phyloP scores from a whole-genome alignment of 2,329 filamentous ascomycete species.

The Scolecobasidium constrictum region DNA sequence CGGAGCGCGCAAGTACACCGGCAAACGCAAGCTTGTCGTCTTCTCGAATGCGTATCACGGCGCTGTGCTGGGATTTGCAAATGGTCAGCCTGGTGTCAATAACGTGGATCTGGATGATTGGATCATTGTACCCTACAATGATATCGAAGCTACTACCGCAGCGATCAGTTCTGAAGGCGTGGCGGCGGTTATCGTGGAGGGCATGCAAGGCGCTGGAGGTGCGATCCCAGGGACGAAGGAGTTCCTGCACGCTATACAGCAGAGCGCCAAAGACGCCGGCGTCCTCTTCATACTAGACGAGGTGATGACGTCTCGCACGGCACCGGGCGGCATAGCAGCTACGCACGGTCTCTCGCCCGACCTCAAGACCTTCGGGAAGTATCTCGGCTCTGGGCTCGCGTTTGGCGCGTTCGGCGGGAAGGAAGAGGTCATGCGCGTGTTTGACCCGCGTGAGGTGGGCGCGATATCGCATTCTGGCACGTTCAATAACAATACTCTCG shows the following conservation, averaged over 20 bases:
- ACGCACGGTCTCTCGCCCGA: conserved; percentile 42
- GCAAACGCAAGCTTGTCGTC: conserved; percentile 30
- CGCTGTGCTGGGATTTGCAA: conserved; percentile 38
- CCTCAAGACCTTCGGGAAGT: conserved; percentile 55
- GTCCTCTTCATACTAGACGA: conserved; percentile 59
- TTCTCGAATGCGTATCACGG: conserved; percentile 38
- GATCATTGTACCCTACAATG: conserved; percentile 52
- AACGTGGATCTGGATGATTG: conserved; percentile 42
- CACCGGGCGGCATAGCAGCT: conserved; percentile 38
- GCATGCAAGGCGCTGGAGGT: conserved; percentile 54
- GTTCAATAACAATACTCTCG: conserved; percentile 57
- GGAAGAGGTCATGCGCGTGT: conserved; percentile 46
- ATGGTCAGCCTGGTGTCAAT: conserved; percentile 30
- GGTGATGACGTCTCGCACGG: conserved; percentile 56
- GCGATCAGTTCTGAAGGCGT: conserved; percentile 37
- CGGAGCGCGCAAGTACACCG: conserved; percentile 38
- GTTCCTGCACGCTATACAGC: conserved; percentile 44
- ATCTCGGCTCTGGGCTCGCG: conserved; percentile 52
- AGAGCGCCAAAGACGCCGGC: conserved; percentile 36
- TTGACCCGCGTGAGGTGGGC: conserved; percentile 37
- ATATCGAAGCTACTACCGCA: conserved; percentile 34
- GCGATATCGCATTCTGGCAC: conserved; percentile 48
- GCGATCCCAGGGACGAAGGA: conserved; percentile 38
- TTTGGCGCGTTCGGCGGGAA: conserved; percentile 58
- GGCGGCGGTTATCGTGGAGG: conserved; percentile 55